Evolutionary conservation across 225 moss, liverwort and hornwort genomes (phyloP), one percentile per base, ranked within the genome.

Genomic region (Thuidium tamariscinum): DNA sequence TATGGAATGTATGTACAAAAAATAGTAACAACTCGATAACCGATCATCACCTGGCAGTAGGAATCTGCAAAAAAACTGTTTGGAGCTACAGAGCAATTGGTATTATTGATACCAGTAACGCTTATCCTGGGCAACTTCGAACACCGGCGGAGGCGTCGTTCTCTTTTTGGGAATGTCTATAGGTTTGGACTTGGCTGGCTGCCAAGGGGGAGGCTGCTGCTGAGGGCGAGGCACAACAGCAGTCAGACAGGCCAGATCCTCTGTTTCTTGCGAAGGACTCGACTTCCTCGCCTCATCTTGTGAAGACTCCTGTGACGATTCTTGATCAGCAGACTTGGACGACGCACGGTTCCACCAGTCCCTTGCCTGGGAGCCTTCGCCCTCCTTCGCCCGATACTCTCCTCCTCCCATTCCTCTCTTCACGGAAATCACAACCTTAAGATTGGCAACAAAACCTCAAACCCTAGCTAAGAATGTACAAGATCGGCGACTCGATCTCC

Each of bases 91-190:
- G 55, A 55, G 56, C 16, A 83, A 72, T 39, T 51, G 32, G 16
- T 39, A 72, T 62, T 86, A 86, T 72, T 86, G 80, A 62, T 86
- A 86, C 86, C 86, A 86, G 61, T 86, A 86, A 39, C 86, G 86
- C 72, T 86, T 86, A 41, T 86, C 86, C 80, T 86, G 61, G 17
- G 86, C 80, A 55, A 81, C 86, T 80, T 86, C 86, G 62, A 86
- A 86, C 30, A 86, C 86, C 23, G 86, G 86, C 41, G 86, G 70
- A 86, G 86, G 86, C 37, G 80, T 80, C 29, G 80, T 39, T 80
- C 13, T 80, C 86, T 80, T 86, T 80, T 86, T 86, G 1, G 86
- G 86, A 49, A 86, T 86, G 39, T 86, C 86, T 62, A 86, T 62
- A 25, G 86, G 86, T 72, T 80, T 72, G 32, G 86, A 86, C 25